Evolutionary conservation across 2,329 filamentous ascomycete species (phyloP).

Genomic region (Orbilia oligospora): DNA sequence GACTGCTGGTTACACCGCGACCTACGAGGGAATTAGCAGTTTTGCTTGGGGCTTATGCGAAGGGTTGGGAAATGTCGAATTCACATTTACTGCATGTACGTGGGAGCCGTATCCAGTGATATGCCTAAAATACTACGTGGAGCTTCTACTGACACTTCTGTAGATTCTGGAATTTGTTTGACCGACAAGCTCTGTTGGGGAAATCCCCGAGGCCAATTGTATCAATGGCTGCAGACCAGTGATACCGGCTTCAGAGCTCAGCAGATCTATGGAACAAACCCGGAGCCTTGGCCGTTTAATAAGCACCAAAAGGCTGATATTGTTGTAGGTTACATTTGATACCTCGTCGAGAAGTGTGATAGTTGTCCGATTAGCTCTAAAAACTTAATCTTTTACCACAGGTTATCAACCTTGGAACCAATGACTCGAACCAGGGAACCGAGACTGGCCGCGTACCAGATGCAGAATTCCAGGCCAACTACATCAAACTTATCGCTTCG

Average conservation of each 20-base stretch:
- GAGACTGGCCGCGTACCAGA: slow-evolving; percentile 67
- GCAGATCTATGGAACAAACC: slow-evolving; percentile 51
- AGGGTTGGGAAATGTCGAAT: slow-evolving; percentile 74
- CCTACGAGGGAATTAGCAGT: slow-evolving; percentile 73
- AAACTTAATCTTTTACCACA: slow-evolving; percentile 60
- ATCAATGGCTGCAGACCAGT: slow-evolving; percentile 56
- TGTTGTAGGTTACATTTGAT: slow-evolving; percentile 32
- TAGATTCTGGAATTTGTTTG: slow-evolving; percentile 73
- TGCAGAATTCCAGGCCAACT: slow-evolving; percentile 67
- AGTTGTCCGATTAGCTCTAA: slow-evolving; percentile 64
- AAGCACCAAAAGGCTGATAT: slow-evolving; percentile 51
- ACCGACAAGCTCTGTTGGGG: slow-evolving; percentile 73
- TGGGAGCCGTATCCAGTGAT: slow-evolving; percentile 70
- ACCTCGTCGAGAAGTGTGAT: not conserved
- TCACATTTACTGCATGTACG: slow-evolving; percentile 71
- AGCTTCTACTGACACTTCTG: not conserved
- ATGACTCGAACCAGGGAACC: slow-evolving; percentile 67
- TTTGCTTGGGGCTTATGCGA: slow-evolving; percentile 73
- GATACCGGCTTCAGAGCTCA: slow-evolving; percentile 41
- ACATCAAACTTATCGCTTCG: slow-evolving; percentile 68
- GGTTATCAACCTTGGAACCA: slow-evolving; percentile 70
- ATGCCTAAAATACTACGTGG: slow-evolving; percentile 64
- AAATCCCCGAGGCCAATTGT: slow-evolving; percentile 64
- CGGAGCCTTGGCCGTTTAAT: slow-evolving; percentile 46
- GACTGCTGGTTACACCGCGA: slow-evolving; percentile 73